A percentile compares a stretch with the other conserved stretches of the same genome.
Conservation (phyloP, 306 rosid genomes). For the Senna tora region DNA sequence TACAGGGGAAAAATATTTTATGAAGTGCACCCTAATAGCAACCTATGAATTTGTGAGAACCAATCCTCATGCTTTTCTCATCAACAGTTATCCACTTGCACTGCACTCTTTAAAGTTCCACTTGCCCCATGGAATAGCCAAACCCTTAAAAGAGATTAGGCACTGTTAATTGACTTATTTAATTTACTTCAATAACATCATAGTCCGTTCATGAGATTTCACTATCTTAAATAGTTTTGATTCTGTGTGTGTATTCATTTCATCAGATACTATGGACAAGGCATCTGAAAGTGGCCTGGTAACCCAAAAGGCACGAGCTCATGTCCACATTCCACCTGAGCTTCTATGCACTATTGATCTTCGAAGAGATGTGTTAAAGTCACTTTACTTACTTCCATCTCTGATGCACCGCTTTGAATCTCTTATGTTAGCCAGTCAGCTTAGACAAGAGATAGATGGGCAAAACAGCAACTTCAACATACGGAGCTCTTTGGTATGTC, state of each 20-base stretch:
- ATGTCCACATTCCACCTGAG: constrained; percentile 91
- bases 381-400: constrained; percentile 84
- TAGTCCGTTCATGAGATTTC: constrained; percentile 14
- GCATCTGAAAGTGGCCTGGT: constrained; percentile 40
- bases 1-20: background rate
- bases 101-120: background rate
- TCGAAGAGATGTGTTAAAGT: constrained; percentile 61
- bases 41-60: background rate
- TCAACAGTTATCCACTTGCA: background rate
- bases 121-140: background rate
- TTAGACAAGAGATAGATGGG: constrained; percentile 70
- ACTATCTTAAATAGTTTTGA: constrained; percentile 1
- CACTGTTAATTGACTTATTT: background rate
- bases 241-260: constrained; percentile 28
- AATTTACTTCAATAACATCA: background rate
- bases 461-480: constrained; percentile 48
- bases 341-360: constrained; percentile 64
- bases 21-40: background rate
- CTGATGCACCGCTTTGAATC: constrained; percentile 85
- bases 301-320: constrained; percentile 55
- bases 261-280: constrained; percentile 53
- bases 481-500: constrained; percentile 72
- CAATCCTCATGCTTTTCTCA: background rate
- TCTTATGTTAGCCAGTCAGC: constrained; percentile 87
- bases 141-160: background rate